These are phyloP conservation scores for Parasarocladium wereldwijsianum DNA, from an alignment of 2,329 filamentous ascomycete species.

Conservation along the genomic window DNA sequence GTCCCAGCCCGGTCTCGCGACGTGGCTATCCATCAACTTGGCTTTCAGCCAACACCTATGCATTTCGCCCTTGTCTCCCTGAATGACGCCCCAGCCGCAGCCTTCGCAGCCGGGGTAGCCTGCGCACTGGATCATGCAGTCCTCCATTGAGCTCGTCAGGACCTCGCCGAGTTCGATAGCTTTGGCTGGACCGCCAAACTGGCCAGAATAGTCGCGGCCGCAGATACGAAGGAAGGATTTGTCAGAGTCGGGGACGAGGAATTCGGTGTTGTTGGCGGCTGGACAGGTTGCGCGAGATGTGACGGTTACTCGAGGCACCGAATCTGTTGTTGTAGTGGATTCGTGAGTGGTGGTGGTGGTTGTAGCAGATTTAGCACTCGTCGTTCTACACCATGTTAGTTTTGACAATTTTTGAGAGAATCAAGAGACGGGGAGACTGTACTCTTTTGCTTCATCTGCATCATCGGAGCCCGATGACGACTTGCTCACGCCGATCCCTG, in stretches of 20 bases:
- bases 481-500: constrained; percentile 10
- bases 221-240: constrained; percentile 28
- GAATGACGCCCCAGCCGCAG: constrained; percentile 28
- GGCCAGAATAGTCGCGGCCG: constrained; percentile 26
- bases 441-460: constrained; percentile 2
- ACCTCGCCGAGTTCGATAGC: constrained; percentile 20
- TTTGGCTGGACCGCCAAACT: constrained; percentile 11
- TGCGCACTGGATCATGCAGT: constrained; percentile 29
- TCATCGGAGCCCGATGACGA: not conserved
- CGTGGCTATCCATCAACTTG: constrained; percentile 16
- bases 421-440: not conserved
- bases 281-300: constrained; percentile 22
- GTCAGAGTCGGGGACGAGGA: constrained; percentile 22
- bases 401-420: not conserved
- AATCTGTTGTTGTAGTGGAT: constrained; percentile 6
- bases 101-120: constrained; percentile 23
- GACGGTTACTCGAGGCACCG: constrained; percentile 9
- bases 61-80: constrained; percentile 21
- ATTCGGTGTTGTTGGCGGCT: constrained; percentile 27
- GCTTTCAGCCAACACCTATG: constrained; percentile 30
- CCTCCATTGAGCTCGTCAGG: constrained; percentile 22
- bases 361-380: constrained; percentile 5
- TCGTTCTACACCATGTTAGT: not conserved
- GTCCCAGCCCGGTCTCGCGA: constrained; percentile 22
- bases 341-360: constrained; percentile 7